Evolutionary conservation across 176 grass and related monocot species (phyloP).

Genomic region (Oryza officinalis): DNA sequence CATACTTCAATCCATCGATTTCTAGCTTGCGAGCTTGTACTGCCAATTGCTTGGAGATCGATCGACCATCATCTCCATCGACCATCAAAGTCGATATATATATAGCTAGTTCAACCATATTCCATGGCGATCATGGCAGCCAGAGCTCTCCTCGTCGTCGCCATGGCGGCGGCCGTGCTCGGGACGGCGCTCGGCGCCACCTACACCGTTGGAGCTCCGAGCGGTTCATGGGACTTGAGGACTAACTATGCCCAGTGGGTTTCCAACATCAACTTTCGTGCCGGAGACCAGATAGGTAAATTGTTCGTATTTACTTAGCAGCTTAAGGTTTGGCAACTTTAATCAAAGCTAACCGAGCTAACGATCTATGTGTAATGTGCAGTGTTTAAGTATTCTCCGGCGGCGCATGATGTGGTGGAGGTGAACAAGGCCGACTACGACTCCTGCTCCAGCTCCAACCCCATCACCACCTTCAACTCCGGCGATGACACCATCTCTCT

Average conservation of each 20-base stretch:
- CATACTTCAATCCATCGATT: neutral
- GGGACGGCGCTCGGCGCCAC: neutral
- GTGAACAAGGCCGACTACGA: slow-evolving; percentile 36
- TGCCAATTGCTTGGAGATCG: neutral
- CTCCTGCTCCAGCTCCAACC: slow-evolving; percentile 2
- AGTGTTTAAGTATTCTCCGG: slow-evolving; percentile 25
- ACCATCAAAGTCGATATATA: neutral
- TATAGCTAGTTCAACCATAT: neutral
- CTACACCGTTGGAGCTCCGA: slow-evolving; percentile 4
- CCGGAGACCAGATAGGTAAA: slow-evolving; percentile 12
- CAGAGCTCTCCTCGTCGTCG: neutral
- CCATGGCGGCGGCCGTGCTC: neutral
- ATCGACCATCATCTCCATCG: neutral
- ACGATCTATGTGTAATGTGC: neutral
- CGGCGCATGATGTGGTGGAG: slow-evolving; percentile 26
- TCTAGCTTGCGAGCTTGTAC: neutral
- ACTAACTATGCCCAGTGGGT: slow-evolving; percentile 2
- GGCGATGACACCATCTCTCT: slow-evolving; percentile 34
- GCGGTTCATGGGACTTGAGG: neutral
- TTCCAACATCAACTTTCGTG: slow-evolving; percentile 20
- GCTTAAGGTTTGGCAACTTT: neutral
- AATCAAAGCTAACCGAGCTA: no score
- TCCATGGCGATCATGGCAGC: neutral
- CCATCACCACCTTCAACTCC: neutral
- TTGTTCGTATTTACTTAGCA: neutral